Evolutionary conservation across 352 stramenopile species (phyloP).

Genomic region (Globisporangium rhizosaccharum): DNA sequence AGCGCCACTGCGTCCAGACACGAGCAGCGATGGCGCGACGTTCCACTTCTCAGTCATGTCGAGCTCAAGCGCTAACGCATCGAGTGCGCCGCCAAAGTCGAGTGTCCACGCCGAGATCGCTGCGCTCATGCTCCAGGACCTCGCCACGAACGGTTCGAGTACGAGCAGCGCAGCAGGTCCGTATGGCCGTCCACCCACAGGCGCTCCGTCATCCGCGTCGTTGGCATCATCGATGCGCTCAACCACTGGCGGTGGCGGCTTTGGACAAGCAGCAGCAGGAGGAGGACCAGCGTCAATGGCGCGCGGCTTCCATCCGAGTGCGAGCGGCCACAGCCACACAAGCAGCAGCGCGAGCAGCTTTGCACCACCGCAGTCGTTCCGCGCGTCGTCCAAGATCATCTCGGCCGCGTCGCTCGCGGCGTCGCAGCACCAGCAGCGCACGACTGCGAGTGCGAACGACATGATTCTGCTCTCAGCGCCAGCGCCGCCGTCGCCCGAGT

Average conservation of each 20-base stretch:
- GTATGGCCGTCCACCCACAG: conserved; percentile 8
- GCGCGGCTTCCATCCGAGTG: background rate
- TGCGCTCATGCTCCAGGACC: conserved; percentile 13
- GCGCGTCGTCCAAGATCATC: conserved; percentile 16
- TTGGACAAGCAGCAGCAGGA: background rate
- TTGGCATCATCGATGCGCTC: background rate
- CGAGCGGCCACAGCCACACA: background rate
- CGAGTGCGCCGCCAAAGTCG: conserved; percentile 1
- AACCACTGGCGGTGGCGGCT: background rate
- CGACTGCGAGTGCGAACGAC: conserved; percentile 12
- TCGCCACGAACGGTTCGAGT: conserved; percentile 1
- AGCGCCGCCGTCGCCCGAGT: conserved; percentile 20
- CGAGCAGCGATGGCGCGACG: background rate
- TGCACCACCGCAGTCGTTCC: background rate
- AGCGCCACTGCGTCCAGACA: background rate
- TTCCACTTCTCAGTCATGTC: conserved; percentile 16
- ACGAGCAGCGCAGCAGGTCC: conserved; percentile 1
- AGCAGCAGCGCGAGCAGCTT: background rate
- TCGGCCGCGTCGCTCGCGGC: conserved; percentile 4
- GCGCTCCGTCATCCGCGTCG: background rate
- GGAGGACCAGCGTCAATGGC: background rate
- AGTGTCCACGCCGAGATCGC: conserved; percentile 14
- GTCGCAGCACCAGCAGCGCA: conserved; percentile 3
- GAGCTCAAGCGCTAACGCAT: background rate
- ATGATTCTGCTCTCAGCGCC: conserved; percentile 24